Base-by-base conservation (phyloP, 768 basidiomycete species). In the Leccinum variicolor region DNA sequence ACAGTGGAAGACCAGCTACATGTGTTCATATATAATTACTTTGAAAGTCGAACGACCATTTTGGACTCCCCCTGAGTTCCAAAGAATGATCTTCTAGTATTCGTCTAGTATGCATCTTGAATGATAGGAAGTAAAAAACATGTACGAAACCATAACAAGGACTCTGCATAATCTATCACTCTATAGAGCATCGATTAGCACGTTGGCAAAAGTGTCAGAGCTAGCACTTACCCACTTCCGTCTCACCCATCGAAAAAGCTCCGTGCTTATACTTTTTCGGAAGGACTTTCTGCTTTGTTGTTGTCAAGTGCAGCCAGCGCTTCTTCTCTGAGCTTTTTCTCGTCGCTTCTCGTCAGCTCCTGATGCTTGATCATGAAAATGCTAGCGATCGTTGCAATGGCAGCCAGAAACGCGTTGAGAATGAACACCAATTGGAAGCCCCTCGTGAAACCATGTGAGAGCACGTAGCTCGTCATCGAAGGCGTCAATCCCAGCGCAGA, bases 381-480 rank as follows among this genome's bases (percentile, higher is more conserved):
- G 56, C 82, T 81, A 17, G 82, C 71, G 28, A 85, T 64, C n/a
- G 81, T 79, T 4, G 84, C 84, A 1, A 82, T 55, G 1, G 77
- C 81, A 6, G 83, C 78, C 31, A 87, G 68, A 2, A 76, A 74
- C 2, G 83, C 81, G 58, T 87, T 82, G 57, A 89, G 74, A 39
- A 85, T 76, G 70, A 89, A 90, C 3, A 89, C 74, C 4, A 74
- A 67, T 41, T 76, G 70, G 69, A 89, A 85, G 2, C 88, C 88
- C 17, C 66, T 68, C 21, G 79, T 82, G 70, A 83, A 85, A 1
- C 81, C 85, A 9, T 74, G 57, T 8, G 71, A 68, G 25, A 87
- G 72, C 49, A 84, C 78, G 19, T 73, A 69, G 2, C 57, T 59
- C 2, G 81, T 80, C 25, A 73, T 66, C 6, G 62, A 63, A 0